Evolutionary conservation across 1,284 basidiomycete species (phyloP), one percentile per base, ranked within the genome.

Genomic region (Ceratobasidium theobromae): DNA sequence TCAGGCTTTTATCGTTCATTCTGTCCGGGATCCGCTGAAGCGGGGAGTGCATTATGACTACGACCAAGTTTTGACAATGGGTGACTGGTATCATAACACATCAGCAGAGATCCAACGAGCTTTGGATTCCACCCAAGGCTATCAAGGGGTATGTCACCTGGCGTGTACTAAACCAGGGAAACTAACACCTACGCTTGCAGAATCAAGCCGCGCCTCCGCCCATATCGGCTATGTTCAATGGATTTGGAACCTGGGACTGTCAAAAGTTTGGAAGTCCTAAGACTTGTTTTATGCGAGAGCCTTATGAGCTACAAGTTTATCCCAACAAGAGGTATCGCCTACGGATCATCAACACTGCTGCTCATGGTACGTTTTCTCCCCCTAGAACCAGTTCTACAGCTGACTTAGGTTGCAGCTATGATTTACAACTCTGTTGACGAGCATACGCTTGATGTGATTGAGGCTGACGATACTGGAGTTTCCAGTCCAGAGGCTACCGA

Each of bases 291-390:
- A 75, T 74, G 0, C 67, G 75, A 33, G 66, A 71, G 12, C 72
- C 74, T 25, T 70, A 72, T 66, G 75, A 76, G 62, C 74, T 73
- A 27, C 71, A 69, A 6, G 74, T 71, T 67, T 70, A 68, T 57
- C 52, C 40, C 21, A 58, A 64, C 40, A 43, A 41, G 52, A 75
- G 72, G 30, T 80, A 83, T 69, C 81, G 83, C 35, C 73, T 86
- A 23, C 79, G 84, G n/a, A 73, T 86, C 54, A 75, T 84, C 71
- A 81, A 85, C 73, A 71, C 79, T 0, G 82, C 82, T 33, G 76
- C 77, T 18, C 58, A 62, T 51, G 58, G 58, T 62, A 21, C 33
- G 58, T 32, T 18, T 14, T 28, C 16, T 8, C 21, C 4, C 12
- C 21, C 14, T 32, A 52, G 8, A 11, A 2, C 23, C 14, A 32